Base-by-base conservation (phyloP, 805 yeast genomes). In the Metschnikowia henanensis region DNA sequence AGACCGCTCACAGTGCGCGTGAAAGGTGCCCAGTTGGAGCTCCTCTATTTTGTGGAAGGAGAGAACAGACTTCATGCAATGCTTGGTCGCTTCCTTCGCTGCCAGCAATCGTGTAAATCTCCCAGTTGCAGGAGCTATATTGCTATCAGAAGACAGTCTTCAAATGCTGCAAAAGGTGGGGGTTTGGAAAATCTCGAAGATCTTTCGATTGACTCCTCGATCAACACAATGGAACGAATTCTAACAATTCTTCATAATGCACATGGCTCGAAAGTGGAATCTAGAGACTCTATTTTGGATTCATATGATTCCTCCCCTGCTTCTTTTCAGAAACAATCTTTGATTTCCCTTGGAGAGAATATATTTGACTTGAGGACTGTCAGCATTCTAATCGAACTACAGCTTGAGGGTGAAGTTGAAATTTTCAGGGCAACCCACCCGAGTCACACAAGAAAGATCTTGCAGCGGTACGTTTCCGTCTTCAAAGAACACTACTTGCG, bases 141-240 rank as follows among this genome's bases (percentile, higher is more conserved):
- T 17, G 9, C 22, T 17, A 17, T 18, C 23, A 28, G 16, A 12
- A 12, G 34, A 13, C n/a, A 3, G 3, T 30, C 15, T 8, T n/a
- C 25, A 6, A 2, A 21, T 6, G 5, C 10, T 10, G 13, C 36
- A 21, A 13, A 20, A 13, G 21, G 21, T 25, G 19, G n/a, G 10
- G 37, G n/a, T 23, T 10, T n/a, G 26, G 17, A 20, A 5, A n/a
- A 22, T 12, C 36, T n/a, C 16, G 28, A 30, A 17, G 44, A 34
- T 9, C 25, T 22, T 5, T 17, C 29, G 4, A 17, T 51, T n/a
- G 53, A 50, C 37, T 45, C 52, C 4, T 47, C 53, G 8, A 42
- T 51, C 42, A 35, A 42, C 35, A 51, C 55, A 13, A 51, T 52
- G 56, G 49, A 50, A 26, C 41, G 36, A 31, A 48, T 52, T 33